Evolutionary conservation across 2,329 filamentous ascomycete genomes (phyloP).

Genomic region (Colletotrichum magnum): DNA sequence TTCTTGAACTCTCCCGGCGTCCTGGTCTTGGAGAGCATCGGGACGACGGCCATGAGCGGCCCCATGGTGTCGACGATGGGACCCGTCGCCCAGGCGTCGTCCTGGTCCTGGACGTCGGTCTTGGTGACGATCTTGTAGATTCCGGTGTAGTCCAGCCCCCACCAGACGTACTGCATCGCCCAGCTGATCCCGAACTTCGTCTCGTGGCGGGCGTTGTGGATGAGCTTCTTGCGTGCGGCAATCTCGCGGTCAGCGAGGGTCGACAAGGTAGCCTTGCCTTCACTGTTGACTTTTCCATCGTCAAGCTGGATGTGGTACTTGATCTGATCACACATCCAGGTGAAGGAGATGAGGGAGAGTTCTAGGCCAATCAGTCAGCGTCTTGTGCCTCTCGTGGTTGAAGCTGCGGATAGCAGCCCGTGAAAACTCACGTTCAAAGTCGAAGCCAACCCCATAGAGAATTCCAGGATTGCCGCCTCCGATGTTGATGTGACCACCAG

Average conservation of each 20-base stretch:
- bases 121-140: neutral
- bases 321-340: constrained; percentile 40
- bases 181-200: neutral
- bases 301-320: neutral
- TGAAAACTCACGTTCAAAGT: constrained; percentile 14
- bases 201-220: neutral
- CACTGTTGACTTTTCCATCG: neutral
- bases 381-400: neutral
- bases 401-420: neutral
- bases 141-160: neutral
- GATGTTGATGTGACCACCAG: constrained; percentile 28
- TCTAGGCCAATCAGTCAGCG: constrained; percentile 15
- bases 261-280: neutral
- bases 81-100: constrained; percentile 32
- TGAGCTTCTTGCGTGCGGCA: neutral
- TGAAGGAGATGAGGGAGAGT: constrained; percentile 37
- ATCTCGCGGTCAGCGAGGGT: constrained; percentile 17
- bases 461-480: constrained; percentile 20
- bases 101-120: neutral
- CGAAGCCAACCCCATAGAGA: neutral
- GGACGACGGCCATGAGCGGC: constrained; percentile 12
- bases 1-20: constrained; percentile 35
- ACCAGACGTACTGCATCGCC: neutral
- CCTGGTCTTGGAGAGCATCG: constrained; percentile 15
- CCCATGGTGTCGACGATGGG: constrained; percentile 11